Evolutionary conservation across 1,284 basidiomycete species (phyloP), one percentile per base, ranked within the genome.

Genomic region (Microbotryum scabiosae): DNA sequence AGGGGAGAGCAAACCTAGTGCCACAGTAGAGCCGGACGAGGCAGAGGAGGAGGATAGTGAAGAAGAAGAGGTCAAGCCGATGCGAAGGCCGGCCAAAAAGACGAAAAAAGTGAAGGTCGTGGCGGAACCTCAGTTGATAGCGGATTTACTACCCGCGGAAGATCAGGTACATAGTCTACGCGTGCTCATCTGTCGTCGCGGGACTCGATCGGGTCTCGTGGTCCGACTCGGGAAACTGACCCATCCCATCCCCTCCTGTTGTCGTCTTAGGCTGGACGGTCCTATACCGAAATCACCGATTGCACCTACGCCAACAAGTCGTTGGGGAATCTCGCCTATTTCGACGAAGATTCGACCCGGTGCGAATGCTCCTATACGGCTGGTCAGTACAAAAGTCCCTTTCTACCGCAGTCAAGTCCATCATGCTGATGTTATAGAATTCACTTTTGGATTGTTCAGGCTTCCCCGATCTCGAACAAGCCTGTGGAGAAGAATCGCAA

Each of bases 221-320:
- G 16, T n/a, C 7, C 46, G 52, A 25, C 10, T n/a, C 47, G 46
- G n/a, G 14, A 9, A 9, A 3, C n/a, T 45, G 21, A 23, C 51
- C 28, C 28, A 44, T 30, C 16, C 18, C 20, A 16, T n/a, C 4
- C 2, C 4, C 5, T 0, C 3, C 20, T 28, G 59, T 3, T 49
- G 14, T 12, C 20, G 16, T 16, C 3, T 5, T 51, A 65, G 61
- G 93, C 94, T 32, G 75, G 86, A 68, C 78, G 77, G 68, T 87
- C 84, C 7, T 98, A 93, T 72, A 78, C 76, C 63, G 82, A 87
- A 74, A 84, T 97, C 70, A 70, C 77, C 58, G 82, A 79, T 69
- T 97, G 93, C 73, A 84, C 85, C 69, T 97, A 97, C 74, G 89
- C 94, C 78, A 86, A 86, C 75, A 86, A 86, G 73, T 82, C 85